These are phyloP conservation scores for Pythium sp. DNA, from an alignment of 352 stramenopile genomes.

Conservation along the genomic window DNA sequence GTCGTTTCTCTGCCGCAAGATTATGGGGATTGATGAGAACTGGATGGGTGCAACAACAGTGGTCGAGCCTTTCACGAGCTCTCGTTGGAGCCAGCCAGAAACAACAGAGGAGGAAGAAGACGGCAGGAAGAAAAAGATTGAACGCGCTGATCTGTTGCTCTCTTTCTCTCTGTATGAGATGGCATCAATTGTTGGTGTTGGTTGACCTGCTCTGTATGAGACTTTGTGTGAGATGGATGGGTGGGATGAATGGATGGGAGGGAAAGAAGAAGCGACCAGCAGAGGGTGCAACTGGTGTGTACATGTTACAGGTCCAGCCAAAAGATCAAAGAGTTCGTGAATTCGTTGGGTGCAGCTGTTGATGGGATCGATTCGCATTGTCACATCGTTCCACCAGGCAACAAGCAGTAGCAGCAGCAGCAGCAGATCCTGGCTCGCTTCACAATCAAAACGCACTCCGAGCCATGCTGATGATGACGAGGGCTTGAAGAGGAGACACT, in stretches of 20 bases:
- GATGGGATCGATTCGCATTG: background rate
- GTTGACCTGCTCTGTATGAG: background rate
- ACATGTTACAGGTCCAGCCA: background rate
- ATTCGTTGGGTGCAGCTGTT: background rate
- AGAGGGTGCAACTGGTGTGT: background rate
- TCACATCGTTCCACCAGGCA: constrained; percentile 2
- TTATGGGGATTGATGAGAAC: background rate
- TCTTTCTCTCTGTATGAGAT: background rate
- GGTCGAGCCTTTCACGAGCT: background rate
- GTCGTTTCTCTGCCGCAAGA: background rate
- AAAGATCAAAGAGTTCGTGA: background rate
- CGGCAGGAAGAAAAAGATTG: background rate
- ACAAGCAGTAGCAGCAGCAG: too few species aligned
- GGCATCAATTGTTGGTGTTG: background rate
- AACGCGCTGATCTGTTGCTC: background rate
- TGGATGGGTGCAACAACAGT: background rate
- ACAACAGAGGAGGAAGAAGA: background rate
- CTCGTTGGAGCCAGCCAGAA: background rate
- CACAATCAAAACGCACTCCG: background rate
- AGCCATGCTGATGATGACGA: background rate
- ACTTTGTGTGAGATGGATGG: background rate
- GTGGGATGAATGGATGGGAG: background rate
- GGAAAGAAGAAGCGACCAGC: background rate
- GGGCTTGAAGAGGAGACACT: background rate
- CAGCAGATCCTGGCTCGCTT: too few species aligned